Base-by-base conservation (phyloP, 495 filamentous ascomycete genomes). In the Talaromyces stipitatus region DNA sequence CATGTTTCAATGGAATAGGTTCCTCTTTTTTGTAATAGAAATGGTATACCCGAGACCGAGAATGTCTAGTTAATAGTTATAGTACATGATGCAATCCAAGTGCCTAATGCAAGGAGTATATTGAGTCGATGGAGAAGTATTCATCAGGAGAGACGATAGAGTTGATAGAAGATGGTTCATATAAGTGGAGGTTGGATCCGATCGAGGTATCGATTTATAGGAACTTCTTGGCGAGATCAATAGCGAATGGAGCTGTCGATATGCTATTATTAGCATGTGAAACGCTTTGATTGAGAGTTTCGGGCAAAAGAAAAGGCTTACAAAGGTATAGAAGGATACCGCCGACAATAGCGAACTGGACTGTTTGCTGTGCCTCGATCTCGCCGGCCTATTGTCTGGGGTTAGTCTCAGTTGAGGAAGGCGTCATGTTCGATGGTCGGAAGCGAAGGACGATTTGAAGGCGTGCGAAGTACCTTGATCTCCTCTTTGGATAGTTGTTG, bases 251-350 rank as follows among this genome's bases (percentile, higher is more conserved):
- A 54, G 88, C 91, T 94, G 55, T 38, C n/a, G 43, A 56, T 30
- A 8, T 5, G 10, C 12, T 45, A 9, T 3, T 27, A n/a, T 46
- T 45, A 56, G 43, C 4, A 56, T 41, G 36, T 14, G 27, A 23
- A 26, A 20, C 4, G 1, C n/a, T 12, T n/a, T 7, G 32, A 4
- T 16, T 11, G 54, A 18, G 4, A 28, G 20, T n/a, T n/a, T 14
- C 22, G 12, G 28, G 41, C 2, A 23, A 28, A 9, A 7, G 22
- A n/a, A 38, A 47, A 8, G 20, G 71, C 87, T 62, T 84, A 96
- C 91, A 92, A 51, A 96, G 74, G 73, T 96, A 96, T 58, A 96
- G 82, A 28, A 86, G 58, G 62, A 88, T 69, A 58, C 84, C 81
- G 50, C 81, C 78, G 30, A 79, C 78, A 56, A 89, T 60, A 60